Conservation (phyloP, 139 green algal genomes). For the Chlorella sorokiniana region DNA sequence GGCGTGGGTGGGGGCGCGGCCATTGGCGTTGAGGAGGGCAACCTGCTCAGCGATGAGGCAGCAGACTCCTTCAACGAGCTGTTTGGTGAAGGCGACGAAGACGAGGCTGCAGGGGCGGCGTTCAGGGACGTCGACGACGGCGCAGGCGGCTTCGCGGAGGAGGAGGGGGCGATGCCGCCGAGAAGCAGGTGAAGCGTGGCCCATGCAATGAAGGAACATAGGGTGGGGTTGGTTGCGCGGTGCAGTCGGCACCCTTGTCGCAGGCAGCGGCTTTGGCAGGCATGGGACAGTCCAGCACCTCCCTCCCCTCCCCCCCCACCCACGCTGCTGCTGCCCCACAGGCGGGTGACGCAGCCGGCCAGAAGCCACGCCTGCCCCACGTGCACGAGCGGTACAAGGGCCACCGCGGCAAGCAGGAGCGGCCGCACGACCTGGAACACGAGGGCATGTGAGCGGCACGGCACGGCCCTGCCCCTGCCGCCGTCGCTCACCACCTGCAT, state of each 20-base stretch:
- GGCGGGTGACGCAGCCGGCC: neutral
- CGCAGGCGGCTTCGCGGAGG: neutral
- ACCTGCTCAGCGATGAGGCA: conserved; percentile 62
- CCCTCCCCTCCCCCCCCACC: neutral
- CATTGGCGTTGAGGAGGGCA: conserved; percentile 32
- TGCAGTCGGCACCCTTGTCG: neutral
- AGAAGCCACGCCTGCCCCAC: neutral
- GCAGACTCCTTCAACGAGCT: conserved; percentile 47
- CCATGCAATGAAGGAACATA: too few species aligned
- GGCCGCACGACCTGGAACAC: conserved; percentile 12
- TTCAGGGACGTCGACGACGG: conserved; percentile 10
- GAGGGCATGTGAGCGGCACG: neutral
- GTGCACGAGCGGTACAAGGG: neutral
- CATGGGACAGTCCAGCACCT: neutral
- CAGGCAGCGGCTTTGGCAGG: neutral
- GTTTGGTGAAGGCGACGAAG: conserved; percentile 36
- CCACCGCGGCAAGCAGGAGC: conserved; percentile 33
- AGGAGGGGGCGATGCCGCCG: conserved; percentile 2
- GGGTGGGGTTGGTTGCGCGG: neutral
- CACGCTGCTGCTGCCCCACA: neutral
- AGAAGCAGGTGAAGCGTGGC: neutral
- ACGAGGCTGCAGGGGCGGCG: neutral
- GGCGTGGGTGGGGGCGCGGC: neutral
- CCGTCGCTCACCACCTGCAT: neutral
- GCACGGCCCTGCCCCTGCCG: neutral